phyloP scores from a whole-genome alignment of 441 rosid genomes.

The Hypseocharis bilobata region DNA sequence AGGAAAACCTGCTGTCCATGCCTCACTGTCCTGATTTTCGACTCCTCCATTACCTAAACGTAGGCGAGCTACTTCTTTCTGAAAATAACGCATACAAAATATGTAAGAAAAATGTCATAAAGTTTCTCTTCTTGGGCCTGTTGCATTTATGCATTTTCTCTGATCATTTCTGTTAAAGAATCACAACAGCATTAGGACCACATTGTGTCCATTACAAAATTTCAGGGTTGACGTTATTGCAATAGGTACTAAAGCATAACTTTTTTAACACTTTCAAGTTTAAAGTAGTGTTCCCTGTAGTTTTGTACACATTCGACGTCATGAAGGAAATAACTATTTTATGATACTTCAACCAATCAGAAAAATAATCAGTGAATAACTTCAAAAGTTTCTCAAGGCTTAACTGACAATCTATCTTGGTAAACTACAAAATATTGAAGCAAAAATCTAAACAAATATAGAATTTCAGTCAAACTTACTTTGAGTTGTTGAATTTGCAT shows the following conservation, averaged over 20 bases:
- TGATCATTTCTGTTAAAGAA: background rate
- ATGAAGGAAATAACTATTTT: no score
- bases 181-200: background rate
- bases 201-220: background rate
- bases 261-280: no score
- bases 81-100: constrained; percentile 21
- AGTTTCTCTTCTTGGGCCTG: no score
- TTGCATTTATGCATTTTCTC: no score
- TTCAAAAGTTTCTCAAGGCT: background rate
- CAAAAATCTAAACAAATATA: background rate
- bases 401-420: background rate
- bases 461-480: constrained; percentile 32
- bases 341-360: no score
- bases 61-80: constrained; percentile 82
- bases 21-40: constrained; percentile 48
- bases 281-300: no score
- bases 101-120: constrained; percentile 7
- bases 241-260: no score
- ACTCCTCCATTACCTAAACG: constrained; percentile 46
- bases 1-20: constrained; percentile 37
- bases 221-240: background rate
- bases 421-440: background rate
- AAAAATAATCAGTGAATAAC: background rate
- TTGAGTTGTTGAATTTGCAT: constrained; percentile 89
- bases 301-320: no score